Evolutionary conservation across 345 rosid species (phyloP).

Genomic region (Lepidium aucheri): DNA sequence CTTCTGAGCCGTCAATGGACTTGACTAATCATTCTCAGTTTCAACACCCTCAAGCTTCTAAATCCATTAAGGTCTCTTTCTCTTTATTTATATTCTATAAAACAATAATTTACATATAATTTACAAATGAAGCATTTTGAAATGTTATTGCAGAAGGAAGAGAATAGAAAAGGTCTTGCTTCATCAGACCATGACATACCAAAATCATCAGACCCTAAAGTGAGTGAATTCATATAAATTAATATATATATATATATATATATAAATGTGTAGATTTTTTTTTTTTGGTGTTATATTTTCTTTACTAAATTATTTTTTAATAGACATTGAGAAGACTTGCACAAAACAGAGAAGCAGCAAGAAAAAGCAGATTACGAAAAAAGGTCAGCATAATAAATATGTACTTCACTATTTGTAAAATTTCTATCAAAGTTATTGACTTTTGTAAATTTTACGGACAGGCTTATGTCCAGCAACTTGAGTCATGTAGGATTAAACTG

Average conservation of each 20-base stretch:
- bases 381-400: constrained; percentile 38
- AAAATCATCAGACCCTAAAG: constrained; percentile 61
- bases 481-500: constrained; percentile 87
- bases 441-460: constrained; percentile 22
- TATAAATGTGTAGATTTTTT: too few relatives aligned
- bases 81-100: neutral
- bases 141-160: constrained; percentile 40
- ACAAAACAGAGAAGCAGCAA: constrained; percentile 99
- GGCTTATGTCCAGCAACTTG: constrained; percentile 98
- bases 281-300: neutral
- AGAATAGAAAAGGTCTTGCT: constrained; percentile 42
- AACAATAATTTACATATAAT: neutral
- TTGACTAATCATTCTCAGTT: constrained; percentile 37
- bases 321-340: constrained; percentile 95
- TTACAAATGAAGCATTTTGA: neutral
- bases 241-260: too few relatives aligned
- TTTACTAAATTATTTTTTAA: neutral
- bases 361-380: constrained; percentile 93
- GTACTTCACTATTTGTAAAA: neutral
- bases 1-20: constrained; percentile 52
- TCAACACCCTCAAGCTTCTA: constrained; percentile 33
- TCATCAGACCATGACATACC: constrained; percentile 55
- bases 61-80: constrained; percentile 44
- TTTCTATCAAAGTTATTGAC: neutral
- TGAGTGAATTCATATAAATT: constrained; percentile 14